Evolutionary conservation across 2,329 filamentous ascomycete genomes (phyloP).

Genomic region (Alternaria sp.): DNA sequence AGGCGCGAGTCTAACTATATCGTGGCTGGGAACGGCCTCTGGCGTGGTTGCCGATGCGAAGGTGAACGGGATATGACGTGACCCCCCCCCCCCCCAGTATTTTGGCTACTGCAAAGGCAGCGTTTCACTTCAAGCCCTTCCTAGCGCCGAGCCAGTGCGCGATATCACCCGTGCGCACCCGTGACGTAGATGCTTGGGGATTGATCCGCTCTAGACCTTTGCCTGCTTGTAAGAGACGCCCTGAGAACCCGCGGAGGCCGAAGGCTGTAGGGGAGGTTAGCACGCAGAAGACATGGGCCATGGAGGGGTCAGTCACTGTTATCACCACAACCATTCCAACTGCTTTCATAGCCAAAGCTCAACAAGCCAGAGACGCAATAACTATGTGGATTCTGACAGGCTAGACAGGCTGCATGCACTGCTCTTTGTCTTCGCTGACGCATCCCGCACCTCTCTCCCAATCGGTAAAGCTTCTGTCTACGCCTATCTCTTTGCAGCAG

Average conservation of each 20-base stretch:
- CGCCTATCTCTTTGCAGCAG: constrained; percentile 6
- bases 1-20: constrained; percentile 11
- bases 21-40: constrained; percentile 1
- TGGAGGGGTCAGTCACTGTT: background rate
- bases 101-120: constrained; percentile 1
- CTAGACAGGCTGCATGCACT: constrained; percentile 1
- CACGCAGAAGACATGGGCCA: background rate
- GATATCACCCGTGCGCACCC: constrained; percentile 10
- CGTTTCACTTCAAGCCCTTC: constrained; percentile 4
- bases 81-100: constrained; percentile 3
- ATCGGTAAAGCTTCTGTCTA: constrained; percentile 5
- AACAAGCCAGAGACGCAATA: background rate
- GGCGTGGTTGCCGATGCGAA: constrained; percentile 3
- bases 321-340: background rate
- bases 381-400: background rate
- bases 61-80: constrained; percentile 17
- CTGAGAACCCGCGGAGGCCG: constrained; percentile 1
- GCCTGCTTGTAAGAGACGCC: background rate
- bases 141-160: constrained; percentile 11
- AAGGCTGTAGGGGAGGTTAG: constrained; percentile 2
- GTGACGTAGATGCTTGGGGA: constrained; percentile 14
- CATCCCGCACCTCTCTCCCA: constrained; percentile 6
- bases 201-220: constrained; percentile 7
- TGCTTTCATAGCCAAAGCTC: background rate
- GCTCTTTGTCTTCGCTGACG: constrained; percentile 14